Conservation (phyloP, 2,329 filamentous ascomycete genomes). For the Pseudogymnoascus sp. region DNA sequence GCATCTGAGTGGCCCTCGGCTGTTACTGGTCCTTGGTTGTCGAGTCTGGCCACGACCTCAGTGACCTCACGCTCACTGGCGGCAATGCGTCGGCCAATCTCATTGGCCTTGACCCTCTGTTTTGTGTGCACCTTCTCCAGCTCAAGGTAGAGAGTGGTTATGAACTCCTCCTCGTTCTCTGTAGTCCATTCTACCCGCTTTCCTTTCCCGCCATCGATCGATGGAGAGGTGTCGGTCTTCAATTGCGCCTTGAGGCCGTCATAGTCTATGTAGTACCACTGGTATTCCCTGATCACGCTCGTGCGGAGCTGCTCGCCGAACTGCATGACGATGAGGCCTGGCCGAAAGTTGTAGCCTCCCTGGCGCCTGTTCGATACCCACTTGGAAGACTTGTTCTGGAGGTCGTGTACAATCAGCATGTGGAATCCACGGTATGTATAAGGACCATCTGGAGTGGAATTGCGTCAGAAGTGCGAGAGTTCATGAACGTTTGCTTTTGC, state of each 20-base stretch:
- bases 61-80: conserved; percentile 83
- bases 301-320: conserved; percentile 96
- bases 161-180: conserved; percentile 85
- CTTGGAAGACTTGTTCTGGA: conserved; percentile 9
- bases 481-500: conserved; percentile 1
- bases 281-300: conserved; percentile 93
- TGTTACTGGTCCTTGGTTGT: conserved; percentile 47
- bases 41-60: conserved; percentile 73
- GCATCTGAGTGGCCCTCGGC: conserved; percentile 39
- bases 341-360: conserved; percentile 26
- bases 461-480: background rate
- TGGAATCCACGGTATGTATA: conserved; percentile 8
- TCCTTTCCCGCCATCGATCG: conserved; percentile 41
- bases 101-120: conserved; percentile 93
- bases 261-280: conserved; percentile 98
- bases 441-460: background rate
- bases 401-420: conserved; percentile 20
- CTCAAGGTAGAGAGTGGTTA: conserved; percentile 79
- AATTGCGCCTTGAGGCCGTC: conserved; percentile 85
- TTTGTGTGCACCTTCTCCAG: conserved; percentile 97
- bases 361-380: conserved; percentile 12
- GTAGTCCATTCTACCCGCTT: conserved; percentile 71
- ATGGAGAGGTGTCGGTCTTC: conserved; percentile 61
- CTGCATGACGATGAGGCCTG: conserved; percentile 60
- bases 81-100: conserved; percentile 86